A percentile compares a stretch with the other conserved stretches of the same genome.
Conservation (phyloP, 2,329 filamentous ascomycete species). For the Ilyonectria robusta region DNA sequence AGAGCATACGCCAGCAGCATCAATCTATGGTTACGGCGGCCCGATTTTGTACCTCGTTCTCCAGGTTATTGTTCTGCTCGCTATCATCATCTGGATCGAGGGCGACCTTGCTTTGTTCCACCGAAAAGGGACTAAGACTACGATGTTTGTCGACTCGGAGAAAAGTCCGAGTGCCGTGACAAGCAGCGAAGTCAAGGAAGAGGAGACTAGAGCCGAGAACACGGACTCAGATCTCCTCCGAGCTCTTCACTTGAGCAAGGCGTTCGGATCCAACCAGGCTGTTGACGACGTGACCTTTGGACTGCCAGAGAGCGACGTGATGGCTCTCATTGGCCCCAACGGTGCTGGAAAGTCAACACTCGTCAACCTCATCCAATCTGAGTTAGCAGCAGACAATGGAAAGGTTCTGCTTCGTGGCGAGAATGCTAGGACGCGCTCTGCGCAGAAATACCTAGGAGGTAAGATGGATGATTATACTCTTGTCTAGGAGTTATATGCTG, state of each 20-base stretch:
- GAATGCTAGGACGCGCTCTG: slow-evolving; percentile 67
- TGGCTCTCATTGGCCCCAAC: slow-evolving; percentile 83
- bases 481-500: slow-evolving; percentile 47
- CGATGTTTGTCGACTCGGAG: slow-evolving; percentile 25
- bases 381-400: slow-evolving; percentile 76
- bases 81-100: slow-evolving; percentile 81
- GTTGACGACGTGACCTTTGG: slow-evolving; percentile 82
- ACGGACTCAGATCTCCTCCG: slow-evolving; percentile 66
- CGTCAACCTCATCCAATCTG: slow-evolving; percentile 85
- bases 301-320: slow-evolving; percentile 77
- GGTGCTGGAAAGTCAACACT: slow-evolving; percentile 89
- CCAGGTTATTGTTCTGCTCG: slow-evolving; percentile 77
- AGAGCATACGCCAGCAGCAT: slow-evolving; percentile 73
- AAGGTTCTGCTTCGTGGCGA: slow-evolving; percentile 84
- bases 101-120: slow-evolving; percentile 69
- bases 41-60: slow-evolving; percentile 84
- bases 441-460: slow-evolving; percentile 76
- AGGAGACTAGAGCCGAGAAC: slow-evolving; percentile 46
- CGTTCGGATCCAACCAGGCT: slow-evolving; percentile 74
- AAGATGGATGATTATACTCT: slow-evolving; percentile 74
- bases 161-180: slow-evolving; percentile 32
- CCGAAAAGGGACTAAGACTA: slow-evolving; percentile 53
- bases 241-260: slow-evolving; percentile 77
- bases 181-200: slow-evolving; percentile 47
- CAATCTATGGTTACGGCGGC: slow-evolving; percentile 79